Conservation (phyloP, 129 eudicot species). For the Saussurea involucrata region DNA sequence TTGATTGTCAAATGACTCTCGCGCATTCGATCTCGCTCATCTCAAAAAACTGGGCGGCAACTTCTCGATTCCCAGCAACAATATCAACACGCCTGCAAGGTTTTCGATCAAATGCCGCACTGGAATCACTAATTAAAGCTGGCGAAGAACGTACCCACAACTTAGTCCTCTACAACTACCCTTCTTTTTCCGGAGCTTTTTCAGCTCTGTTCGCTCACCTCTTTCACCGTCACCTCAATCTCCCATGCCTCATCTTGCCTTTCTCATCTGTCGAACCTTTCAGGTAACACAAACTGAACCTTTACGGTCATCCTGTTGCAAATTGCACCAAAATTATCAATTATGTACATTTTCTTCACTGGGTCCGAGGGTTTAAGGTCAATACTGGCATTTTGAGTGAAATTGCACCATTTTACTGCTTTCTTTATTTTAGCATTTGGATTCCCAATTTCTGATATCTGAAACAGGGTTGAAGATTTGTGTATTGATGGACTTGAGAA, state of each 20-base stretch:
- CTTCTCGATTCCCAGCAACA: neutral
- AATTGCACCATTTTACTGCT: neutral
- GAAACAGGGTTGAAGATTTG: conserved; percentile 68
- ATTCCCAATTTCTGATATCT: neutral
- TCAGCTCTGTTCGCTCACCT: conserved; percentile 75
- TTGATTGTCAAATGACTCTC: neutral
- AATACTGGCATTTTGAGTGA: neutral
- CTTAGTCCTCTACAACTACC: conserved; percentile 77
- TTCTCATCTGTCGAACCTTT: conserved; percentile 74
- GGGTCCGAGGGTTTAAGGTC: too few species aligned
- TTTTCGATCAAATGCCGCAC: conserved; percentile 81
- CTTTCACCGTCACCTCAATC: conserved; percentile 60
- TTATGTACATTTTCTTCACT: neutral
- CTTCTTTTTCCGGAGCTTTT: conserved; percentile 84
- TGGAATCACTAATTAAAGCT: conserved; percentile 62
- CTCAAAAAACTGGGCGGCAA: neutral
- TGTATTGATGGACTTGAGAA: conserved; percentile 66
- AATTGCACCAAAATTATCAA: neutral
- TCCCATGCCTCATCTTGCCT: conserved; percentile 79
- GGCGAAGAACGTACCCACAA: conserved; percentile 44
- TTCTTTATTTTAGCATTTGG: neutral
- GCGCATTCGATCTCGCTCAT: conserved; percentile 9
- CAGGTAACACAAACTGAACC: conserved; percentile 36
- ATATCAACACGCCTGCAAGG: conserved; percentile 29
- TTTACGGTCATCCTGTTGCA: neutral